phyloP scores from a whole-genome alignment of 768 basidiomycete species.

The Gymnopilus junonius region DNA sequence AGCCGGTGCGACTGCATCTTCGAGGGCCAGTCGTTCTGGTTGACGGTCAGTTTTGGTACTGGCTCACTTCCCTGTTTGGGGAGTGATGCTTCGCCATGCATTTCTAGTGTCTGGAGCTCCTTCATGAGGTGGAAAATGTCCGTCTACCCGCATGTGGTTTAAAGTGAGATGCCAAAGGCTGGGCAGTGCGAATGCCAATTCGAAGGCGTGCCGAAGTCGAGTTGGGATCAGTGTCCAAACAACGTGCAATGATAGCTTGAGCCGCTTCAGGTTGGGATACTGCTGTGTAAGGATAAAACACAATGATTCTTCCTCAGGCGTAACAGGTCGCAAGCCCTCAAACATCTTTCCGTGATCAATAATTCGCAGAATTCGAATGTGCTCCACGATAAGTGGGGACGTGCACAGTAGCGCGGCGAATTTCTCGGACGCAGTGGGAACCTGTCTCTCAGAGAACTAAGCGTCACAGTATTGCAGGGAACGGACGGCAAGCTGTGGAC shows the following conservation, averaged over 20 bases:
- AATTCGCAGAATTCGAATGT: background rate
- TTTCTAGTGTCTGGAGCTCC: background rate
- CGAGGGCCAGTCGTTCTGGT: background rate
- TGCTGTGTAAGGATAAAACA: background rate
- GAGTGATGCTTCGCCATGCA: background rate
- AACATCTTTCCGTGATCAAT: background rate
- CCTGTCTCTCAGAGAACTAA: background rate
- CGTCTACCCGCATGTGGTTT: background rate
- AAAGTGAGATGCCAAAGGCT: background rate
- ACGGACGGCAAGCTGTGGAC: background rate
- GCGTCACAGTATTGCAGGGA: background rate
- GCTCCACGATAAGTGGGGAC: background rate
- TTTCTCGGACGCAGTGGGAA: background rate
- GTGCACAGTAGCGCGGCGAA: background rate
- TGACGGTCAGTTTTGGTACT: background rate
- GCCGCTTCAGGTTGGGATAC: background rate
- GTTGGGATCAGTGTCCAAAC: background rate
- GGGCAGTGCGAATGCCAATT: background rate
- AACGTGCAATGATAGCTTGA: background rate
- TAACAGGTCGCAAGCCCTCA: background rate
- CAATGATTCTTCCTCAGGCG: background rate
- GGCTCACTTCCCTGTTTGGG: background rate
- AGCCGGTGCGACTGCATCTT: background rate
- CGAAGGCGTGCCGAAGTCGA: background rate
- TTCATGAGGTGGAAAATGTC: background rate